These are phyloP conservation scores for Drosera spatulata DNA, from an alignment of 179 eudicot genomes.

Conservation along the genomic window DNA sequence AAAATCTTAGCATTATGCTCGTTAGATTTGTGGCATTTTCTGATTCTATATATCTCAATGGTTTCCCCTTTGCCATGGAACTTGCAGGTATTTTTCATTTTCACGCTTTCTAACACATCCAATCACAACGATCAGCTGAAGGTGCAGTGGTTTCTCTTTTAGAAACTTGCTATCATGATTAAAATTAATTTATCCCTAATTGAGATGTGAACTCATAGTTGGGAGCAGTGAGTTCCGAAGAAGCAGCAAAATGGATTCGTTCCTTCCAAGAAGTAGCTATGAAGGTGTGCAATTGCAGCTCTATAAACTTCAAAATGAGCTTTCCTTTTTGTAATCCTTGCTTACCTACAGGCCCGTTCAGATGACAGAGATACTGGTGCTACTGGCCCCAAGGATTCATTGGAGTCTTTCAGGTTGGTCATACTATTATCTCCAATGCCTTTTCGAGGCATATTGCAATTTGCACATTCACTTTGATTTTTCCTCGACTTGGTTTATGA, in stretches of 20 bases:
- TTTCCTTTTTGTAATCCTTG: constrained; percentile 6
- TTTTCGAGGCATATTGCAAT: not conserved
- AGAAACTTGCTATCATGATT: constrained; percentile 3
- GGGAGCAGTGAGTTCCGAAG: constrained; percentile 74
- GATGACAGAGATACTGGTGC: constrained; percentile 13
- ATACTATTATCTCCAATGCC: not conserved
- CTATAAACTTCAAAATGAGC: not conserved
- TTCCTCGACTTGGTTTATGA: not conserved
- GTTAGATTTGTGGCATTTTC: not conserved
- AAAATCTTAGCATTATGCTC: not conserved
- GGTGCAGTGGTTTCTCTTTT: constrained; percentile 23
- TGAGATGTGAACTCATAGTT: constrained; percentile 21
- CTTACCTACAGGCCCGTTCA: constrained; percentile 25
- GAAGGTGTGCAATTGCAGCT: constrained; percentile 7
- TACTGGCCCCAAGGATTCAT: constrained; percentile 21
- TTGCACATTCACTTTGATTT: not conserved
- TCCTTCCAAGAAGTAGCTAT: constrained; percentile 43
- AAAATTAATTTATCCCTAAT: not conserved
- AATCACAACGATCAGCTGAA: constrained; percentile 61
- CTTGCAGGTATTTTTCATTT: constrained; percentile 53
- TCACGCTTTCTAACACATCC: constrained; percentile 54
- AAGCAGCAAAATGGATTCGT: constrained; percentile 63
- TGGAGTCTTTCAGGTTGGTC: constrained; percentile 39
- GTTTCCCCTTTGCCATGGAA: constrained; percentile 1
- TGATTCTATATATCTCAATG: not conserved